A percentile compares a stretch with the other conserved stretches of the same genome.
phyloP scores from a whole-genome alignment of 192 early-diverging fungal species.

The Radiomyces spectabilis region DNA sequence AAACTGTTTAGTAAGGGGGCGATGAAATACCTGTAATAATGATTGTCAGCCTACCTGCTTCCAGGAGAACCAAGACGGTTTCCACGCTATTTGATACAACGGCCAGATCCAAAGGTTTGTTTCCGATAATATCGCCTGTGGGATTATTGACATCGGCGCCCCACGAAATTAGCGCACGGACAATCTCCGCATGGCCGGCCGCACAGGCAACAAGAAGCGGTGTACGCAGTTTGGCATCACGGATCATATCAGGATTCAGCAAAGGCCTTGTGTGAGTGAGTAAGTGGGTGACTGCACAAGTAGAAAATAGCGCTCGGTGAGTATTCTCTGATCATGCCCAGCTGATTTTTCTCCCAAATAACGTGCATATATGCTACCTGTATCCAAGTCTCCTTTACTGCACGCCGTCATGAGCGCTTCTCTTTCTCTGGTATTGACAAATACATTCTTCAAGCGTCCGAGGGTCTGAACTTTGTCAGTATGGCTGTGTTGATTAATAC shows the following conservation, averaged over 20 bases:
- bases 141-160: constrained; percentile 27
- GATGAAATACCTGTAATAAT: too few species aligned
- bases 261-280: constrained; percentile 1
- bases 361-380: constrained; percentile 9
- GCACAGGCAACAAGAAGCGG: constrained; percentile 29
- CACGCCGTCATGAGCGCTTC: constrained; percentile 22
- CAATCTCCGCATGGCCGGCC: constrained; percentile 18
- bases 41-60: constrained; percentile 12
- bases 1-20: too few species aligned
- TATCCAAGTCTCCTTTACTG: constrained; percentile 12
- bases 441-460: constrained; percentile 17
- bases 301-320: not conserved
- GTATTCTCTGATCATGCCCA: not conserved
- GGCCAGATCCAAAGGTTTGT: constrained; percentile 25
- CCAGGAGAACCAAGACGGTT: constrained; percentile 19
- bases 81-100: constrained; percentile 30
- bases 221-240: constrained; percentile 23
- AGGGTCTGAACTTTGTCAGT: too few species aligned
- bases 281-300: constrained; percentile 10
- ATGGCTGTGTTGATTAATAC: not conserved
- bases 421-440: constrained; percentile 17
- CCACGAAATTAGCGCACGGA: constrained; percentile 5
- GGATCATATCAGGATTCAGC: constrained; percentile 21
- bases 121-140: constrained; percentile 26
- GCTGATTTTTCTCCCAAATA: not conserved